Percentiles rank a stretch among this genome's conserved stretches.
Evolutionary conservation across 257 asterid genomes (phyloP).

Genomic region (Catharanthus roseus): DNA sequence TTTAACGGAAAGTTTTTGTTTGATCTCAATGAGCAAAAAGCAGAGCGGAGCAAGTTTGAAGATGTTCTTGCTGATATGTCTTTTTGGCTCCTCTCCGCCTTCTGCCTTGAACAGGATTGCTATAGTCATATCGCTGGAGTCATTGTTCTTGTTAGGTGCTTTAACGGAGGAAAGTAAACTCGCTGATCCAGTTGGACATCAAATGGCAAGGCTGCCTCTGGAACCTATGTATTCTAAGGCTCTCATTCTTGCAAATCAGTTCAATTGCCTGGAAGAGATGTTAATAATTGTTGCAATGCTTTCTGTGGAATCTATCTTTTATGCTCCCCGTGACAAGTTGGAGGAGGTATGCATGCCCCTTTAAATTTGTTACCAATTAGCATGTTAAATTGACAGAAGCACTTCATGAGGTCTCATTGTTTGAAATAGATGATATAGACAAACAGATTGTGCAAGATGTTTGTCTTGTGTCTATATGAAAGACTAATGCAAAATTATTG

Average conservation of each 20-base stretch:
- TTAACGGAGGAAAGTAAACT: constrained; percentile 69
- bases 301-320: constrained; percentile 85
- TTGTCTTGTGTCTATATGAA: no score
- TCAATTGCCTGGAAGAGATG: constrained; percentile 88
- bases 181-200: constrained; percentile 77
- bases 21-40: not conserved
- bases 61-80: not conserved
- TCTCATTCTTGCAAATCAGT: constrained; percentile 73
- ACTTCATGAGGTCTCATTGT: no score
- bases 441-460: no score
- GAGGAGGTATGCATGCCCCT: constrained; percentile 61
- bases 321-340: constrained; percentile 87
- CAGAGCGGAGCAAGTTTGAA: not conserved
- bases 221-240: constrained; percentile 93
- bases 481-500: no score
- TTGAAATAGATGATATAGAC: no score
- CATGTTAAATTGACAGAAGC: not conserved
- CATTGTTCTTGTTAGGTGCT: constrained; percentile 83
- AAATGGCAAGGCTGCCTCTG: constrained; percentile 87
- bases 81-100: no score
- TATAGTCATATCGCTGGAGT: constrained; percentile 78
- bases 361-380: not conserved
- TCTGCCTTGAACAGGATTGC: constrained; percentile 65
- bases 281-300: constrained; percentile 80
- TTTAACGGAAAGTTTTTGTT: not conserved